A percentile compares a stretch with the other conserved stretches of the same genome.
Evolutionary conservation across 768 basidiomycete genomes (phyloP).

Genomic region (Hortiboletus flavorubellus): DNA sequence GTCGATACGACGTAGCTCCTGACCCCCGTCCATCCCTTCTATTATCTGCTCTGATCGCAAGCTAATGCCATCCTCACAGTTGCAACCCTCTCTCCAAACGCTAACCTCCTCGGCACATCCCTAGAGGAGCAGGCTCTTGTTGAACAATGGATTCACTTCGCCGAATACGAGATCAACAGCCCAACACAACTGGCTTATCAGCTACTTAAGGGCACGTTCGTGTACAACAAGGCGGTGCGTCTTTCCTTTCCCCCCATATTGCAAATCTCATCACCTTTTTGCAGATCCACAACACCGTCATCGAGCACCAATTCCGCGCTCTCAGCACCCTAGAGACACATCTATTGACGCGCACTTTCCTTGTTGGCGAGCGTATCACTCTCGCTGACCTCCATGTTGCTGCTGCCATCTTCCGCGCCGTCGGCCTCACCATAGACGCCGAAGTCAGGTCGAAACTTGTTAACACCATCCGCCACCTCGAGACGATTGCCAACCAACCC

Average conservation of each 20-base stretch:
- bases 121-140: conserved; percentile 68
- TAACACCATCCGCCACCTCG: conserved; percentile 78
- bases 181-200: conserved; percentile 36
- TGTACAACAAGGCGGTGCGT: conserved; percentile 83
- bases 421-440: conserved; percentile 61
- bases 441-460: conserved; percentile 61
- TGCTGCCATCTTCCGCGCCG: conserved; percentile 50
- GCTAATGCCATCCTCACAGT: conserved; percentile 46
- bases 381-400: conserved; percentile 83
- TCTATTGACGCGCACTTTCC: conserved; percentile 78
- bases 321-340: conserved; percentile 70
- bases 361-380: conserved; percentile 93
- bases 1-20: conserved; percentile 41
- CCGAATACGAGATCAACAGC: conserved; percentile 58
- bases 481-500: conserved; percentile 87
- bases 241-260: not conserved
- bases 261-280: not conserved
- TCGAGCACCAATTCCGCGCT: conserved; percentile 52
- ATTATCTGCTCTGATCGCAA: conserved; percentile 9
- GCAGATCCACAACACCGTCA: conserved; percentile 56
- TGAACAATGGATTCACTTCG: conserved; percentile 82
- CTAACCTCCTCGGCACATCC: conserved; percentile 67
- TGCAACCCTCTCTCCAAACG: conserved; percentile 70
- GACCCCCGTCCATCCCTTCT: conserved; percentile 4
- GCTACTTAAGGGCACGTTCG: conserved; percentile 48